A percentile compares a stretch with the other conserved stretches of the same genome.
These are phyloP conservation scores for Collariella sp. DNA, from an alignment of 495 filamentous ascomycete species.

Conservation along the genomic window DNA sequence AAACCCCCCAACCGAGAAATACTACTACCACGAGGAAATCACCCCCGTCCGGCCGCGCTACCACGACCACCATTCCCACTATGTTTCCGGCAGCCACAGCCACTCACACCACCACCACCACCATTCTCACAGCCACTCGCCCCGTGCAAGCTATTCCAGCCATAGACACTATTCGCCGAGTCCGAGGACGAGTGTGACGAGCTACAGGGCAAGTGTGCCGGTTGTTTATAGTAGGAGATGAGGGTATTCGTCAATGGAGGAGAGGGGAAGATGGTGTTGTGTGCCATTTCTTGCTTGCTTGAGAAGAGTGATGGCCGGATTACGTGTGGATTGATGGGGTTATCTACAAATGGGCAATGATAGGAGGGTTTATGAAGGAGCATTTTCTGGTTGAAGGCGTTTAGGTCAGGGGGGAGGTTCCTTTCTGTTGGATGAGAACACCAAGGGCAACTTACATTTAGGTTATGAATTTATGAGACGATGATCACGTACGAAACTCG, in stretches of 20 bases:
- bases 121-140: too few relatives aligned
- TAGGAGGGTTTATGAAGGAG: too few relatives aligned
- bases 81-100: constrained; percentile 18
- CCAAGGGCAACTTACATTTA: too few relatives aligned
- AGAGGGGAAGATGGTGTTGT: too few relatives aligned
- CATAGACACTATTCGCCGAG: constrained; percentile 6
- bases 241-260: background rate
- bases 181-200: constrained; percentile 27
- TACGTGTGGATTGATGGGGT: too few relatives aligned
- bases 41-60: constrained; percentile 30
- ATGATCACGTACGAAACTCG: too few relatives aligned
- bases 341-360: too few relatives aligned
- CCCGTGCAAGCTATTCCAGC: background rate
- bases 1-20: constrained; percentile 28
- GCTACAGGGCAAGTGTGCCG: background rate
- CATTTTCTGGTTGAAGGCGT: too few relatives aligned
- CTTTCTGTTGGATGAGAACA: too few relatives aligned
- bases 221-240: background rate
- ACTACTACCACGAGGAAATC: constrained; percentile 44
- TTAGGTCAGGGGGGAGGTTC: too few relatives aligned
- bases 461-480: too few relatives aligned
- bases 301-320: background rate
- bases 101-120: constrained; percentile 1
- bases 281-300: too few relatives aligned
- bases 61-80: constrained; percentile 27